Conservation (phyloP, 1,284 basidiomycete species). For the Thecaphora thlaspeos region DNA sequence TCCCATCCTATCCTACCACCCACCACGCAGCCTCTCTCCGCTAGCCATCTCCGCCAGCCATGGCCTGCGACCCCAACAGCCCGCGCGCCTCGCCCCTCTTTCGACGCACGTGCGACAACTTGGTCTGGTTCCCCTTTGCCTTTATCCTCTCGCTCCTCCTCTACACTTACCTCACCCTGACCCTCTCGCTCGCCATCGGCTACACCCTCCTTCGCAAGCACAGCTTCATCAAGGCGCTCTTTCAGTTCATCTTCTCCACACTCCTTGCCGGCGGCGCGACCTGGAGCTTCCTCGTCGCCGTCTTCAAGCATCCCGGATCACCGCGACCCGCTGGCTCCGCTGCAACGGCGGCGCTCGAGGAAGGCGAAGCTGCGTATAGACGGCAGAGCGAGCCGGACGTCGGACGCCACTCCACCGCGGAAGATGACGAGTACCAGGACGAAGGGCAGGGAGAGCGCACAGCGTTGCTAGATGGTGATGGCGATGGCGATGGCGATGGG, state of each 20-base stretch:
- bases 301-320: constrained; percentile 30
- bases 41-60: constrained; percentile 1
- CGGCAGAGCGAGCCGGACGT: no score
- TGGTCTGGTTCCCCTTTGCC: constrained; percentile 27
- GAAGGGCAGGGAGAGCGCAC: constrained; percentile 8
- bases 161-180: constrained; percentile 31
- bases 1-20: no score
- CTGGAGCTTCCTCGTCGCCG: constrained; percentile 35
- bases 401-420: no score
- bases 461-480: constrained; percentile 10
- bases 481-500: constrained; percentile 4
- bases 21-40: constrained; percentile 1
- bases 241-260: constrained; percentile 27
- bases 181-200: constrained; percentile 23
- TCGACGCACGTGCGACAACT: constrained; percentile 16
- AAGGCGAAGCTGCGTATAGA: no score
- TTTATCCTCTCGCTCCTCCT: constrained; percentile 28
- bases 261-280: constrained; percentile 25
- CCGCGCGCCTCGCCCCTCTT: constrained; percentile 16
- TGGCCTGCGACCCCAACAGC: constrained; percentile 31
- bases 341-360: no score
- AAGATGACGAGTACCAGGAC: constrained; percentile 5
- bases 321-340: no score
- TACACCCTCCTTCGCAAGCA: constrained; percentile 19
- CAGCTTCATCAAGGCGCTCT: constrained; percentile 13